Conservation (phyloP, 177 flowering plant species). For the Telopea speciosissima region DNA sequence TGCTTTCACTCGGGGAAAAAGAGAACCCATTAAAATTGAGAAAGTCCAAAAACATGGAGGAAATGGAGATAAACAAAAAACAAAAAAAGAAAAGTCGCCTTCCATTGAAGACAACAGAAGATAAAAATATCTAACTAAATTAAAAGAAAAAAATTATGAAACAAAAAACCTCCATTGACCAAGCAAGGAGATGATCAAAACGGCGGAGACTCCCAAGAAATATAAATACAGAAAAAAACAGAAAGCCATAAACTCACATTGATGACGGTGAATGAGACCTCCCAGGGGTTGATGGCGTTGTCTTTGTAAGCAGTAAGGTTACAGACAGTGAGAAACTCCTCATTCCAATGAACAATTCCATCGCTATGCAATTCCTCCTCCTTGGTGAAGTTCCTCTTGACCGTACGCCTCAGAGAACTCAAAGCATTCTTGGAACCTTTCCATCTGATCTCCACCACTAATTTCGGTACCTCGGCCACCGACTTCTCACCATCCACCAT, state of each 20-base stretch:
- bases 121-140: background rate
- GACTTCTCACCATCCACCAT: constrained; percentile 14
- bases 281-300: constrained; percentile 82
- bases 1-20: too few relatives aligned
- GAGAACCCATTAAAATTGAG: too few relatives aligned
- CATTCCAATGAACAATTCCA: constrained; percentile 69
- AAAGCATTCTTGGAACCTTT: constrained; percentile 65
- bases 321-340: constrained; percentile 73
- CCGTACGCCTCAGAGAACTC: constrained; percentile 53
- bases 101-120: background rate
- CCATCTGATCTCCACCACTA: constrained; percentile 83
- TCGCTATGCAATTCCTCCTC: constrained; percentile 36
- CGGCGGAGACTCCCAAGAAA: background rate
- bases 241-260: constrained; percentile 47
- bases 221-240: background rate
- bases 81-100: background rate
- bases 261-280: constrained; percentile 62
- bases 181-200: background rate
- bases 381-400: constrained; percentile 67
- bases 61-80: too few relatives aligned
- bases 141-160: background rate
- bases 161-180: background rate
- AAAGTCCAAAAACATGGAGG: too few relatives aligned
- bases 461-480: constrained; percentile 12
- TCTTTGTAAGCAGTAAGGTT: constrained; percentile 56